Evolutionary conservation across 1,284 basidiomycete genomes (phyloP).

Genomic region (Cutaneotrichosporon sp.): DNA sequence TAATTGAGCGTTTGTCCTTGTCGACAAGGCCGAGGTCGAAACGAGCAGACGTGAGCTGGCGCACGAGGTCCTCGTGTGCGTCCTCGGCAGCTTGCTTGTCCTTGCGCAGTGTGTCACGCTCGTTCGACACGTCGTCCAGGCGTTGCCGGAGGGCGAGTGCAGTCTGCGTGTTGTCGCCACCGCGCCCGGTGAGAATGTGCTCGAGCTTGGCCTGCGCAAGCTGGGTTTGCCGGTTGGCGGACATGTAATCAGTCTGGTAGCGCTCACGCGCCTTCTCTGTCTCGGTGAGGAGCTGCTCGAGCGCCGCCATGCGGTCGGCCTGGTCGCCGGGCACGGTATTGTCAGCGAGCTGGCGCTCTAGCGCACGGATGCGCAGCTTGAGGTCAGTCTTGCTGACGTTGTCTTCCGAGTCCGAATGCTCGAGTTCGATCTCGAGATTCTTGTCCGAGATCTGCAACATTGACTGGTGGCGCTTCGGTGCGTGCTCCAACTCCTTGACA

Average conservation of each 20-base stretch:
- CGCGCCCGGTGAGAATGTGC: slow-evolving; percentile 80
- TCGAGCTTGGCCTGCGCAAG: slow-evolving; percentile 79
- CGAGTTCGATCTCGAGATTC: slow-evolving; percentile 53
- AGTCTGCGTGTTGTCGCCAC: slow-evolving; percentile 75
- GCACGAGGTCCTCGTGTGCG: slow-evolving; percentile 63
- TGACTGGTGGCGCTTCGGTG: slow-evolving; percentile 14
- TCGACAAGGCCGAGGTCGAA: slow-evolving; percentile 63
- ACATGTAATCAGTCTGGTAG: slow-evolving; percentile 85
- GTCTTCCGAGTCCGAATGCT: slow-evolving; percentile 54
- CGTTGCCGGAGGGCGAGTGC: slow-evolving; percentile 81
- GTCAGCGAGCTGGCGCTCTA: slow-evolving; percentile 77
- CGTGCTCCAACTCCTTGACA: slow-evolving; percentile 80
- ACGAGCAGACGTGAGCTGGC: slow-evolving; percentile 77
- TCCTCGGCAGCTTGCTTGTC: slow-evolving; percentile 55
- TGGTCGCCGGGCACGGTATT: slow-evolving; percentile 55
- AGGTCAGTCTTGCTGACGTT: slow-evolving; percentile 81
- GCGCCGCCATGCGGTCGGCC: slow-evolving; percentile 67
- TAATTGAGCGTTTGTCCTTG: slow-evolving; percentile 55
- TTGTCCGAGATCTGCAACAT: slow-evolving; percentile 26
- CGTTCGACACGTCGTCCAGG: slow-evolving; percentile 80
- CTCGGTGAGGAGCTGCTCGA: slow-evolving; percentile 88
- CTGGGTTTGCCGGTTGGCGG: slow-evolving; percentile 78
- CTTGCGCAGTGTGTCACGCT: slow-evolving; percentile 70
- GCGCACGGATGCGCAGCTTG: slow-evolving; percentile 68
- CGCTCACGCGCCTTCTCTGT: slow-evolving; percentile 82